A percentile compares a stretch with the other conserved stretches of the same genome.
Evolutionary conservation across 2,329 filamentous ascomycete genomes (phyloP).

Genomic region (Plenodomus lindquistii): DNA sequence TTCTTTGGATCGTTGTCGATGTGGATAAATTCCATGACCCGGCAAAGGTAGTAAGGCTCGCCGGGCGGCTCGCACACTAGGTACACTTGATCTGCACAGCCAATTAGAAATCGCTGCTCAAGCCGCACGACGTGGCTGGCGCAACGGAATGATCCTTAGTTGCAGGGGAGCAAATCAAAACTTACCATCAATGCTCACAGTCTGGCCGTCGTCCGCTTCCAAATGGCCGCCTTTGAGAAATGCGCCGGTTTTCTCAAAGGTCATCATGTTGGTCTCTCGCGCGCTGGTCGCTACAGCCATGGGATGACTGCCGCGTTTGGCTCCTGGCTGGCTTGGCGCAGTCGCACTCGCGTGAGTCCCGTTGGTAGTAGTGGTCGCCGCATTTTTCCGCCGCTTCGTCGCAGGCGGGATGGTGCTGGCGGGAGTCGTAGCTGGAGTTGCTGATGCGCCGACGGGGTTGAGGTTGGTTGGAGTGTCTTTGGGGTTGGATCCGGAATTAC

Average conservation of each 20-base stretch:
- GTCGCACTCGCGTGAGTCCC: conserved; percentile 41
- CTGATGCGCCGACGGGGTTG: conserved; percentile 61
- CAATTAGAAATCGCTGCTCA: conserved; percentile 42
- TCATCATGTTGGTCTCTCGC: conserved; percentile 83
- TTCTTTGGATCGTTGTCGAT: conserved; percentile 67
- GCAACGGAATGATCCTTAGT: conserved; percentile 28
- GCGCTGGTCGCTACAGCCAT: conserved; percentile 45
- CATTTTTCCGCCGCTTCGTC: conserved; percentile 83
- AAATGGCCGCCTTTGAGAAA: conserved; percentile 76
- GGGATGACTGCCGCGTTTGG: conserved; percentile 42
- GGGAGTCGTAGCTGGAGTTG: conserved; percentile 54
- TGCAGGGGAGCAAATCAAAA: conserved; percentile 26
- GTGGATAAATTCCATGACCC: conserved; percentile 98
- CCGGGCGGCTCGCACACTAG: conserved; percentile 96
- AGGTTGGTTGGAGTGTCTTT: conserved; percentile 40
- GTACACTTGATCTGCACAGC: conserved; percentile 77
- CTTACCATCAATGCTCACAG: conserved; percentile 80
- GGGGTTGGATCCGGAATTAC: conserved; percentile 37
- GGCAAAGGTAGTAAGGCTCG: conserved; percentile 95
- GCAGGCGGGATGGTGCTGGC: conserved; percentile 41
- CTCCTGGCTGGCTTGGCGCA: conserved; percentile 45
- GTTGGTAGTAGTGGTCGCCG: conserved; percentile 45
- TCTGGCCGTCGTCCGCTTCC: conserved; percentile 87
- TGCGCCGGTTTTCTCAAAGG: conserved; percentile 73
- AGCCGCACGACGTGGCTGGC: conserved; percentile 34